phyloP scores from a whole-genome alignment of 257 asterid genomes.

The Eucommia ulmoides region DNA sequence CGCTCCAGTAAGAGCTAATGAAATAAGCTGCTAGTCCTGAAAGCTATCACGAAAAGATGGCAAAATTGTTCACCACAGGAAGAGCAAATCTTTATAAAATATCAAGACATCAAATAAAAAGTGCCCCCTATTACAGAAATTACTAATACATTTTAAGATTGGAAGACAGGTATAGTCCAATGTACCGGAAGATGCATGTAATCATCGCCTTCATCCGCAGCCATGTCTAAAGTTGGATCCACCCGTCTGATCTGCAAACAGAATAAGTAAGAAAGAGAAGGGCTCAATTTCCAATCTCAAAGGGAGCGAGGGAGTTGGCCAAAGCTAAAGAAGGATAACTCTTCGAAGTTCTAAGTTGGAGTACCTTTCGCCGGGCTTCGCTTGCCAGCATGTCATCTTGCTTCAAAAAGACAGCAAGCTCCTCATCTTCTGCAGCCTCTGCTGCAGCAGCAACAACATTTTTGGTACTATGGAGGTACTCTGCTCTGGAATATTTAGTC shows the following conservation, averaged over 20 bases:
- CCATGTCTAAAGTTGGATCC: conserved; percentile 92
- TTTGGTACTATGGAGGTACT: conserved; percentile 85
- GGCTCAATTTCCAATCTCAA: too few species aligned
- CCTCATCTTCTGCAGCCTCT: conserved; percentile 99
- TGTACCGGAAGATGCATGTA: conserved; percentile 82
- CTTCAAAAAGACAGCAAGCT: conserved; percentile 91
- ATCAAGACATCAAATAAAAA: too few species aligned
- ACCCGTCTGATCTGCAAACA: conserved; percentile 74
- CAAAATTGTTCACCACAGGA: too few species aligned
- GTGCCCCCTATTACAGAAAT: too few species aligned
- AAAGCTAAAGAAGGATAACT: too few species aligned
- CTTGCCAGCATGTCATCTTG: conserved; percentile 74
- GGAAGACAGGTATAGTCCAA: conserved; percentile 7
- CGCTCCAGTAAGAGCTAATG: too few species aligned
- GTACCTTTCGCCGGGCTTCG: conserved; percentile 93
- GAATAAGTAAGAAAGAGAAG: neutral
- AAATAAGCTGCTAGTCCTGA: too few species aligned
- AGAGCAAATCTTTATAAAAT: too few species aligned
- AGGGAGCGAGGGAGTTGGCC: too few species aligned
- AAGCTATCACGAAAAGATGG: too few species aligned
- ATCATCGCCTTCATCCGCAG: conserved; percentile 94
- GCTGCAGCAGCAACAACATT: conserved; percentile 96
- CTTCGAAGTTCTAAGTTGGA: conserved; percentile 8
- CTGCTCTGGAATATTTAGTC: conserved; percentile 97
- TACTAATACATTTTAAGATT: neutral